These are phyloP conservation scores for Lachnellula hyalina DNA, from an alignment of 2,329 filamentous ascomycete genomes.

Conservation along the genomic window DNA sequence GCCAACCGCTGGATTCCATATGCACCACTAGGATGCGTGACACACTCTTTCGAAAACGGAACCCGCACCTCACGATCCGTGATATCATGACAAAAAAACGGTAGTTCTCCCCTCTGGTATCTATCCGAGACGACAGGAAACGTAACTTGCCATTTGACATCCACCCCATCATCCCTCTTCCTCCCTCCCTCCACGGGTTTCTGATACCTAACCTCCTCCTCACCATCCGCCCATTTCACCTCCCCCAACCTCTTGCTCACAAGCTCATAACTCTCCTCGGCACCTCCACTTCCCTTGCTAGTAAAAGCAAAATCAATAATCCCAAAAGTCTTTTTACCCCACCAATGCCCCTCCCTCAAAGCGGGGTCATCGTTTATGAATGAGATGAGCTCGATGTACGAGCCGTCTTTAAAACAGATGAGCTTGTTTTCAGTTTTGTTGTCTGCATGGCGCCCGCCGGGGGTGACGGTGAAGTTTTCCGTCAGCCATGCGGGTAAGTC, in stretches of 20 bases:
- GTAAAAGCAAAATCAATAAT: slow-evolving; percentile 59
- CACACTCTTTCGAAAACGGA: slow-evolving; percentile 37
- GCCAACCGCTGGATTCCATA: slow-evolving; percentile 44
- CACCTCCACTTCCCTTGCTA: slow-evolving; percentile 30
- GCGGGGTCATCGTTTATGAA: slow-evolving; percentile 30
- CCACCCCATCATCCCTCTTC: slow-evolving; percentile 47
- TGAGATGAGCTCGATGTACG: slow-evolving; percentile 51
- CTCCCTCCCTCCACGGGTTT: slow-evolving; percentile 49
- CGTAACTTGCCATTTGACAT: slow-evolving; percentile 56
- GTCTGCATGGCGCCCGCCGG: slow-evolving; percentile 58
- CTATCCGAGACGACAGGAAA: slow-evolving; percentile 31
- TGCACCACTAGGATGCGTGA: slow-evolving; percentile 46
- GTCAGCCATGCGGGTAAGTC: slow-evolving; percentile 46
- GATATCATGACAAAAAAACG: slow-evolving; percentile 63
- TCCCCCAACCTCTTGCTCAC: slow-evolving; percentile 11
- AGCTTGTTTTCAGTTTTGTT: slow-evolving; percentile 57
- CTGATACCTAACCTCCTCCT: slow-evolving; percentile 39
- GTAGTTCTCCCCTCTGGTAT: slow-evolving; percentile 43
- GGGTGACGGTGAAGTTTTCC: slow-evolving; percentile 50
- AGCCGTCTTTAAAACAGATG: slow-evolving; percentile 56
- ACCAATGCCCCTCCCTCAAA: slow-evolving; percentile 45
- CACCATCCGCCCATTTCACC: slow-evolving; percentile 17
- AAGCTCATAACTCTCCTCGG: slow-evolving; percentile 32
- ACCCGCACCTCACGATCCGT: slow-evolving; percentile 53
- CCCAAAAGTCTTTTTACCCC: slow-evolving; percentile 48